Evolutionary conservation across 1,284 basidiomycete species (phyloP), one percentile per base, ranked within the genome.

Genomic region (Clitocybe nebularis): DNA sequence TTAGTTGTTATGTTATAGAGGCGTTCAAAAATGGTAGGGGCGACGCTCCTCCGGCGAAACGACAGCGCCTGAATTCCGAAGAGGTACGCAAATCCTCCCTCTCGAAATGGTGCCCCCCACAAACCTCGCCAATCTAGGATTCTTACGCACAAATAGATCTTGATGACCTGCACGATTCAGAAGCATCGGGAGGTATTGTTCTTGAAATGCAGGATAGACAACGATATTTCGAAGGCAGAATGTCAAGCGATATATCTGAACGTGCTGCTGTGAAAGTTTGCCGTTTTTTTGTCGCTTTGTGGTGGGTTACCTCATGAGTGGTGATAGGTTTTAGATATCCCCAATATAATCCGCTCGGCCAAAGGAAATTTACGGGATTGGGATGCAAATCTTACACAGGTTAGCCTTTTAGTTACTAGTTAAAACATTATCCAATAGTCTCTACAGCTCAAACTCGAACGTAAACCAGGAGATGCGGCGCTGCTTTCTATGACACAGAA

Each of bases 191-290:
- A 5, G 89, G 89, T 1, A 88, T 96, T 21, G 61, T 83, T 1
- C 72, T 98, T 24, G 82, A 94, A 50, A 91, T 97, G 77, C 76
- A 84, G 63, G 82, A 89, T 57, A 72, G 81, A 41, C 76, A 84
- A 50, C 73, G 83, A 8, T 89, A 89, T 56, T 89, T 88, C 46
- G 84, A 87, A 52, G 78, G 81, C 13, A 68, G 78, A 33, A 69
- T 76, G 50, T 60, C 67, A 19, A 64, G 60, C 23, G 56, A 51
- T 6, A 60, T 47, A 14, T 50, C 51, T 23, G 53, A 57, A 9
- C 59, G 67, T 36, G 59, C 62, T 10, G 57, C 56, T 26, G 43
- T 58, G 14, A 58, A 56, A 22, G 61, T 66, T 44, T 67, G 72
- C 20, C 23, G 2, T 9, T 19, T 16, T 21, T 14, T 26, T 22